These are phyloP conservation scores for Eucalyptus regnans DNA, from an alignment of 345 rosid genomes.

Conservation along the genomic window DNA sequence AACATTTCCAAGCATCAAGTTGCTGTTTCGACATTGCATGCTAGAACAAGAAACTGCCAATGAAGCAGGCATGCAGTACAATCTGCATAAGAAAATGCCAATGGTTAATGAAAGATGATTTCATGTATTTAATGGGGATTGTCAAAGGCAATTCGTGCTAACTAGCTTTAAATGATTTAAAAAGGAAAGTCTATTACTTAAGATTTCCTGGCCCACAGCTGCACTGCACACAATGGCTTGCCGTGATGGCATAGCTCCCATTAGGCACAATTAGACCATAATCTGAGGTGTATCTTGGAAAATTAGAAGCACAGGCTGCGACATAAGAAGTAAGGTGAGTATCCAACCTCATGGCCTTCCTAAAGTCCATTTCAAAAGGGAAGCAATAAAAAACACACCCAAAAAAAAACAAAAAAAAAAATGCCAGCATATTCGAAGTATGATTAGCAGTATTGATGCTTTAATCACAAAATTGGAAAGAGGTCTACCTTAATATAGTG, in stretches of 20 bases:
- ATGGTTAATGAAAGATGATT: neutral
- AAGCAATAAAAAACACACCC: neutral
- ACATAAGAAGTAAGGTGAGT: neutral
- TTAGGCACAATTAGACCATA: slow-evolving; percentile 70
- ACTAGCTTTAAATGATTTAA: neutral
- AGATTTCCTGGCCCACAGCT: slow-evolving; percentile 78
- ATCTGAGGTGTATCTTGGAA: slow-evolving; percentile 73
- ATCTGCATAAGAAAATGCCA: slow-evolving; percentile 23
- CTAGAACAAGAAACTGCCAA: slow-evolving; percentile 92
- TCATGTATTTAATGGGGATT: neutral
- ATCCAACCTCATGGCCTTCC: neutral
- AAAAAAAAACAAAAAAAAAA: too few relatives aligned
- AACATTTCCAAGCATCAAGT: slow-evolving; percentile 75
- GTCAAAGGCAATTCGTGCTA: neutral
- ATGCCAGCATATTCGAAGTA: neutral
- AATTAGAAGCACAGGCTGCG: slow-evolving; percentile 88
- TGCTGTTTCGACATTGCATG: slow-evolving; percentile 83
- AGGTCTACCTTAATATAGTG: neutral
- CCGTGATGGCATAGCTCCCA: slow-evolving; percentile 85
- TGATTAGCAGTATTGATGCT: neutral
- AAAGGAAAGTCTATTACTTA: slow-evolving; percentile 27
- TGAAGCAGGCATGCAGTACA: slow-evolving; percentile 89
- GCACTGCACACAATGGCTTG: slow-evolving; percentile 97
- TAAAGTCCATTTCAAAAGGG: neutral
- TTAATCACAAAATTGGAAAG: neutral